Conservation (phyloP, 768 basidiomycete genomes). For the Phylloporus sp. region DNA sequence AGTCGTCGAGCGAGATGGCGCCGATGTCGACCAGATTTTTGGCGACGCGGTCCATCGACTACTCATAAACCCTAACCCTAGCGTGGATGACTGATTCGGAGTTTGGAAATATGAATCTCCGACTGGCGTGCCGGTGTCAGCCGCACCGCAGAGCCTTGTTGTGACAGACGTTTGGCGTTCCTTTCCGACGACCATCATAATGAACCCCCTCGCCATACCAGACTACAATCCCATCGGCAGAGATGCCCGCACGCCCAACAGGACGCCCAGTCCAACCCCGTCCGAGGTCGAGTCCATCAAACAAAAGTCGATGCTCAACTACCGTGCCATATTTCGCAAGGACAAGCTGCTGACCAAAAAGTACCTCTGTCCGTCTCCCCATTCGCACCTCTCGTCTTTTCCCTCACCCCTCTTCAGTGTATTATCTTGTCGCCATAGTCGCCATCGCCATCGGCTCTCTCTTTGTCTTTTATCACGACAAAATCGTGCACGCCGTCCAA, state of each 20-base stretch:
- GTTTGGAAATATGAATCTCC: too few species aligned
- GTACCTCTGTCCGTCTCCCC: constrained; percentile 50
- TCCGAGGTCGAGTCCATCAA: constrained; percentile 48
- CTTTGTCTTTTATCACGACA: constrained; percentile 57
- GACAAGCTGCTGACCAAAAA: constrained; percentile 53
- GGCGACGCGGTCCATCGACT: constrained; percentile 24
- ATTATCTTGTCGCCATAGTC: constrained; percentile 47
- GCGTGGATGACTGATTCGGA: too few species aligned
- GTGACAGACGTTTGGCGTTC: too few species aligned
- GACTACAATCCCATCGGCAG: constrained; percentile 12
- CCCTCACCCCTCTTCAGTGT: constrained; percentile 25
- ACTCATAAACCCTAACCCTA: too few species aligned
- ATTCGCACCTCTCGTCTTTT: too few species aligned
- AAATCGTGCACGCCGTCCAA: constrained; percentile 46
- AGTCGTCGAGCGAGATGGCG: constrained; percentile 25
- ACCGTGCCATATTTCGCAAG: constrained; percentile 38
- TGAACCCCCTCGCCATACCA: constrained; percentile 4
- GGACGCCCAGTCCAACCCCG: constrained; percentile 63
- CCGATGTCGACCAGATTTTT: constrained; percentile 27
- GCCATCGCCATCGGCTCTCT: constrained; percentile 47
- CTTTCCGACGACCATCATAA: constrained; percentile 10
- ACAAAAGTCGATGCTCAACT: constrained; percentile 40
- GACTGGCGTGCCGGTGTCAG: too few species aligned
- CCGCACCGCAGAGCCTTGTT: too few species aligned
- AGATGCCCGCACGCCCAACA: constrained; percentile 17